phyloP scores from a whole-genome alignment of 306 rosid genomes.

The Acacia confusa region DNA sequence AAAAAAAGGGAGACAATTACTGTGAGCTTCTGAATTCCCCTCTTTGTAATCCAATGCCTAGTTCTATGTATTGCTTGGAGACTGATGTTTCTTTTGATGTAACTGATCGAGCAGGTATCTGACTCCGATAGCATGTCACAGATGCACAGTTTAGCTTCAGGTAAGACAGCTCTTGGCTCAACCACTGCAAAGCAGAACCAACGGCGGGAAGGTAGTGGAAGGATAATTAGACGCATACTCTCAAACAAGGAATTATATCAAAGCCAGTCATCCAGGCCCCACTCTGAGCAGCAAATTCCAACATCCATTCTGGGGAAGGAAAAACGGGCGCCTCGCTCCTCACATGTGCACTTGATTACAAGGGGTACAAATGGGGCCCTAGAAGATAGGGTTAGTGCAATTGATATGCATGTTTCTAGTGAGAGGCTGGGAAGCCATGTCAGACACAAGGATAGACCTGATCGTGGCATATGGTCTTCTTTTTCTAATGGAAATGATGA shows the following conservation, averaged over 20 bases:
- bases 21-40: slow-evolving; percentile 40
- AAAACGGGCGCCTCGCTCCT: slow-evolving; percentile 45
- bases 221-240: slow-evolving; percentile 62
- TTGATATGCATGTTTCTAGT: slow-evolving; percentile 46
- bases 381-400: slow-evolving; percentile 46
- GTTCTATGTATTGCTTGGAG: slow-evolving; percentile 19
- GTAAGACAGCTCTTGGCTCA: slow-evolving; percentile 38
- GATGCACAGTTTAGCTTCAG: slow-evolving; percentile 45
- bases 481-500: slow-evolving; percentile 57
- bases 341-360: slow-evolving; percentile 53
- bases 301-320: slow-evolving; percentile 51
- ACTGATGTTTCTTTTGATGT: slow-evolving; percentile 19
- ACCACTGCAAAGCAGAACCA: slow-evolving; percentile 51
- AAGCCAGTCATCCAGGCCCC: slow-evolving; percentile 49
- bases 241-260: slow-evolving; percentile 57
- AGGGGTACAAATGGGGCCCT: slow-evolving; percentile 56
- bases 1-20: slow-evolving; percentile 52
- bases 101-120: slow-evolving; percentile 41
- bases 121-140: slow-evolving; percentile 36
- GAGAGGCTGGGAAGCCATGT: slow-evolving; percentile 56
- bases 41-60: slow-evolving; percentile 11
- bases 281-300: slow-evolving; percentile 50
- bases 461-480: slow-evolving; percentile 57
- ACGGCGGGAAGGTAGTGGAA: slow-evolving; percentile 51
- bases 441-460: slow-evolving; percentile 61